Evolutionary conservation across 106 monocot genomes (phyloP), one percentile per base, ranked within the genome.

Genomic region (Narthecium ossifragum): DNA sequence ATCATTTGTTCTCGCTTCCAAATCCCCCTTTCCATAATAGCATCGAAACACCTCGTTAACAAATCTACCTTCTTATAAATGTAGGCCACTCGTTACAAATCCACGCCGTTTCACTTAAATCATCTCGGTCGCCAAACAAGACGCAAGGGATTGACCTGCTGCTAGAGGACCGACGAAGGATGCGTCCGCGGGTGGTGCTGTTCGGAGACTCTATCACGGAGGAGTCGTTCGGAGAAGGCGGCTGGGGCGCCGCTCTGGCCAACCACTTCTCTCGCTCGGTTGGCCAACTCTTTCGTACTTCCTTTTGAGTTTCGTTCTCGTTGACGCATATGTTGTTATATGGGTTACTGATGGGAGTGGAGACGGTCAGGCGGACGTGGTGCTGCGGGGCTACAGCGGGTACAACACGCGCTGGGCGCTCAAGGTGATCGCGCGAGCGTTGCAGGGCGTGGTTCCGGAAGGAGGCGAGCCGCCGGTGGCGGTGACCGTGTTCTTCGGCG

Each of bases 361-460:
- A n/a, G n/a, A n/a, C n/a, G n/a, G 18, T 46, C 56, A 88, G 93
- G 88, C 71, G 55, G 89, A 93, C 63, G 77, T 93, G 51, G 69
- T 93, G 65, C 68, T 89, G 52, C 66, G 93, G 51, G 93, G 89
- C 2, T 88, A 74, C 77, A 82, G 89, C 43, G 93, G 93, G 8
- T 93, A 93, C 82, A 93, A 89, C 79, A 89, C 88, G 22, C 37
- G 88, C 52, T 89, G 88, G 93, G 88, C 85, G 59, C 59, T 79
- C 20, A 61, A 60, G 63, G 72, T 83, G 61, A 29, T 71, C 48
- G 77, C 65, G 34, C 29, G 45, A 47, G 78, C 61, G 17, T 47
- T 93, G 47, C 81, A 71, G 4, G 81, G 79, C 12, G 14, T 76
- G 25, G 70, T 30, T 26, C 36, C 41, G 32, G 65, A 46, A 38